A percentile compares a stretch with the other conserved stretches of the same genome.
Evolutionary conservation across 768 basidiomycete genomes (phyloP).

Genomic region (Hygrophorus russula): DNA sequence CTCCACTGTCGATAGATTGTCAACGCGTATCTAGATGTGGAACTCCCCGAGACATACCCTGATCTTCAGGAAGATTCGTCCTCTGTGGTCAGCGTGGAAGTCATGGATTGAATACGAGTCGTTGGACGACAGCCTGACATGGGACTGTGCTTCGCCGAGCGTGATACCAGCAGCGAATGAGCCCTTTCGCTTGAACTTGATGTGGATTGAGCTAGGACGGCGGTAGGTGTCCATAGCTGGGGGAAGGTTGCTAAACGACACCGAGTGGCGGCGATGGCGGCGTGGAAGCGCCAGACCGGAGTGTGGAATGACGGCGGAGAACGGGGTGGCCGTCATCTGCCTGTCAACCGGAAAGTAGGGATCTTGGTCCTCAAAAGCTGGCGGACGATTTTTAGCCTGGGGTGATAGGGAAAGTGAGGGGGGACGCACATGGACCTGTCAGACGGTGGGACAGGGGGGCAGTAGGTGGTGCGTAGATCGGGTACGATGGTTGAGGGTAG

Average conservation of each 20-base stretch:
- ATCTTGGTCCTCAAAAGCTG: constrained; percentile 50
- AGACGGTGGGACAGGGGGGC: constrained; percentile 30
- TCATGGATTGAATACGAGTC: constrained; percentile 56
- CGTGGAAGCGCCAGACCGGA: constrained; percentile 18
- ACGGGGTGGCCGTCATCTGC: constrained; percentile 26
- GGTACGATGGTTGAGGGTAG: constrained; percentile 37
- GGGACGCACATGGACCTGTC: constrained; percentile 27
- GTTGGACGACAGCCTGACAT: constrained; percentile 46
- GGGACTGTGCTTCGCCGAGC: constrained; percentile 58
- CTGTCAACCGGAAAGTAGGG: constrained; percentile 40
- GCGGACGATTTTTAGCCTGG: background rate
- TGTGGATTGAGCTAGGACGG: constrained; percentile 34
- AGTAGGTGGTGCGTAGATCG: constrained; percentile 30
- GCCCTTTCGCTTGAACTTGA: constrained; percentile 71
- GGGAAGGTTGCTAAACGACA: constrained; percentile 32
- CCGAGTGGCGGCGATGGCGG: constrained; percentile 38
- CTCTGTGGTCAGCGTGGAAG: constrained; percentile 49
- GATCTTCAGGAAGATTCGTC: constrained; percentile 50
- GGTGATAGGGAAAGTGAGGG: background rate
- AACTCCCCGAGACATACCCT: constrained; percentile 30
- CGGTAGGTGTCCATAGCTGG: constrained; percentile 33
- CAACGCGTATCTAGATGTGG: background rate
- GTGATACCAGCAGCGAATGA: constrained; percentile 53
- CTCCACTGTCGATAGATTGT: constrained; percentile 39
- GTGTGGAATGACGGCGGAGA: constrained; percentile 22